These are phyloP conservation scores for Biscogniauxia marginata DNA, from an alignment of 2,329 filamentous ascomycete genomes.

Conservation along the genomic window DNA sequence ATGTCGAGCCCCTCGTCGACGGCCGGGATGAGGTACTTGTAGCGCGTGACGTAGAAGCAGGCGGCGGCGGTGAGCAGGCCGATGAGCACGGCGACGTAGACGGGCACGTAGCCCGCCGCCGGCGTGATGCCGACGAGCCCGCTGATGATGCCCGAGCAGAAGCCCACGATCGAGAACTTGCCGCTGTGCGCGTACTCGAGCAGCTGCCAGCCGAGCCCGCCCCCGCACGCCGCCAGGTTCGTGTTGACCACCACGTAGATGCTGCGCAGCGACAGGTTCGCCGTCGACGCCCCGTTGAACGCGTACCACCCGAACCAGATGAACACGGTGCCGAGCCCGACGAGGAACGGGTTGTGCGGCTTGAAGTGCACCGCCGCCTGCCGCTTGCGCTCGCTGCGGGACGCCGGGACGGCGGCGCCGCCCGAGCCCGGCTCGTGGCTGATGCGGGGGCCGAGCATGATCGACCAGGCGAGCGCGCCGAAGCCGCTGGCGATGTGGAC, in stretches of 20 bases:
- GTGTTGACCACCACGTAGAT: conserved; percentile 59
- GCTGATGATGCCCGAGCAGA: conserved; percentile 53
- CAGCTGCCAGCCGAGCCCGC: conserved; percentile 51
- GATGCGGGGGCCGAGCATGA: conserved; percentile 58
- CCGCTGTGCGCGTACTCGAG: conserved; percentile 49
- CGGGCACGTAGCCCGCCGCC: conserved; percentile 53
- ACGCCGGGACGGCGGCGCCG: background rate
- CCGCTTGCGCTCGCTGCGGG: conserved; percentile 35
- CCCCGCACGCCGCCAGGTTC: conserved; percentile 55
- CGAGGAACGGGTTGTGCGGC: conserved; percentile 62
- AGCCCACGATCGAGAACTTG: conserved; percentile 51
- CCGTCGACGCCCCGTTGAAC: conserved; percentile 51
- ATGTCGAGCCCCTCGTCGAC: conserved; percentile 60
- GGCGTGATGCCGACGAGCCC: conserved; percentile 60
- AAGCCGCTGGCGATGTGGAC: conserved; percentile 64
- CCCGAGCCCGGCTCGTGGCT: no score
- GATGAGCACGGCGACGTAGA: conserved; percentile 50
- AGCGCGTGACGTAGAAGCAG: conserved; percentile 46
- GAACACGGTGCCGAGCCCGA: conserved; percentile 62
- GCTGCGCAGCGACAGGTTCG: conserved; percentile 50
- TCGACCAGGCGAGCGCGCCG: conserved; percentile 61
- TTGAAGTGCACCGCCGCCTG: conserved; percentile 45
- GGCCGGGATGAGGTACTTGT: conserved; percentile 45
- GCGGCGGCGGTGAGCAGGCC: conserved; percentile 49
- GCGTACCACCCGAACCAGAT: conserved; percentile 65